Evolutionary conservation across 768 basidiomycete species (phyloP).

Genomic region (Pleurotus sapidus): DNA sequence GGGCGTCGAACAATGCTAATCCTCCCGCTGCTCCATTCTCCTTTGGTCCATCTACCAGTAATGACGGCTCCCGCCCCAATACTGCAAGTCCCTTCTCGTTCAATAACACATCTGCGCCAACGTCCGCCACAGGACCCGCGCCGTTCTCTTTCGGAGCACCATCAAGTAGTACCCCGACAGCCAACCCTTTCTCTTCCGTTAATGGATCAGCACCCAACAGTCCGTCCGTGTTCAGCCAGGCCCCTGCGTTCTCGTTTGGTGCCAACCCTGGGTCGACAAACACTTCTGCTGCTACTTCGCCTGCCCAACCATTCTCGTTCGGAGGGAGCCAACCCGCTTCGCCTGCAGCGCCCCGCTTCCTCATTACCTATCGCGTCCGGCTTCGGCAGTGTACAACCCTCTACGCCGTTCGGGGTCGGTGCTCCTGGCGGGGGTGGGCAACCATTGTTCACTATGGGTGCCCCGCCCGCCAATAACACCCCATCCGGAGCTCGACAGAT

Average conservation of each 20-base stretch:
- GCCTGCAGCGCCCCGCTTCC: conserved; percentile 41
- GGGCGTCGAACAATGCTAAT: conserved; percentile 21
- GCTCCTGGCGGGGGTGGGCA: conserved; percentile 31
- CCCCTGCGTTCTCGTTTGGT: conserved; percentile 44
- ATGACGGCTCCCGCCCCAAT: conserved; percentile 2
- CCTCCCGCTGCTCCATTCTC: conserved; percentile 31
- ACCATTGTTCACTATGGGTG: conserved; percentile 59
- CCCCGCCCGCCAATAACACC: conserved; percentile 40
- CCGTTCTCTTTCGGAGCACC: conserved; percentile 28
- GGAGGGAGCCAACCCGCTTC: conserved; percentile 59
- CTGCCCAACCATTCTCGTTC: conserved; percentile 43
- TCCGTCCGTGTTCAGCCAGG: conserved; percentile 54
- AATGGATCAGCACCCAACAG: conserved; percentile 50
- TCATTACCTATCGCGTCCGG: conserved; percentile 28
- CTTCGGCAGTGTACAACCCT: conserved; percentile 37
- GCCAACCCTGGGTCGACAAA: conserved; percentile 17
- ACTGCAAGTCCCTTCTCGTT: conserved; percentile 2
- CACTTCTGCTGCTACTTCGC: conserved; percentile 27
- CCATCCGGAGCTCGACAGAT: conserved; percentile 38
- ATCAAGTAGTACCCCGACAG: conserved; percentile 15
- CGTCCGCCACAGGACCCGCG: conserved; percentile 13
- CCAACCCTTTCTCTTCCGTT: conserved; percentile 45
- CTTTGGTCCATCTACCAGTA: conserved; percentile 31
- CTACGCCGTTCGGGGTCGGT: conserved; percentile 45
- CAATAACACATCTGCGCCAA: conserved; percentile 9